Percentiles rank a stretch among this genome's conserved stretches.
These are phyloP conservation scores for Colletotrichum cordylinicola DNA, from an alignment of 2,329 filamentous ascomycete genomes.

Conservation along the genomic window DNA sequence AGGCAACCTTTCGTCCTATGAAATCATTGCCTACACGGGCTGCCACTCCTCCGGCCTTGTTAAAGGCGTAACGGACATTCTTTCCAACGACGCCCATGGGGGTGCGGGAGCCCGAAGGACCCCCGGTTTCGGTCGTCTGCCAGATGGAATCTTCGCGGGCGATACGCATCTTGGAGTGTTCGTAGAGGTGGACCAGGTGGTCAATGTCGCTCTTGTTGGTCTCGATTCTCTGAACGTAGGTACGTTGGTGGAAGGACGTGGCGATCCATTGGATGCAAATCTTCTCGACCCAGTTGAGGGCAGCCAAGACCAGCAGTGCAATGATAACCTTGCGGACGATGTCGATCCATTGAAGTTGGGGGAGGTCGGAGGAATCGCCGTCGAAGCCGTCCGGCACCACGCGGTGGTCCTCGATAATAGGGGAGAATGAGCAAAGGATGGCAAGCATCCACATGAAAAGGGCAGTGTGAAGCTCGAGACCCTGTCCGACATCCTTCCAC, in stretches of 20 bases:
- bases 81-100: slow-evolving; percentile 76
- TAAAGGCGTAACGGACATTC: slow-evolving; percentile 77
- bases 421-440: slow-evolving; percentile 83
- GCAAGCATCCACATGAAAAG: slow-evolving; percentile 93
- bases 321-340: slow-evolving; percentile 87
- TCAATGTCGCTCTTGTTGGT: slow-evolving; percentile 90
- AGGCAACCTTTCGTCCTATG: slow-evolving; percentile 75
- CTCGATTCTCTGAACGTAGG: slow-evolving; percentile 89
- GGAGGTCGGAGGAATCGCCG: slow-evolving; percentile 51
- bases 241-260: slow-evolving; percentile 88
- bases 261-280: slow-evolving; percentile 95
- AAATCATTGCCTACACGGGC: slow-evolving; percentile 90
- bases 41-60: slow-evolving; percentile 84
- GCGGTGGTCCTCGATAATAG: slow-evolving; percentile 73
- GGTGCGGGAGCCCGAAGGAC: slow-evolving; percentile 69
- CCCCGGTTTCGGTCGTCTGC: slow-evolving; percentile 40
- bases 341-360: slow-evolving; percentile 68
- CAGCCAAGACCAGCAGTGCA: slow-evolving; percentile 78
- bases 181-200: slow-evolving; percentile 59
- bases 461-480: slow-evolving; percentile 84
- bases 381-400: slow-evolving; percentile 36
- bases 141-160: slow-evolving; percentile 57
- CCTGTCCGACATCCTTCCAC: slow-evolving; percentile 87
- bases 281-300: slow-evolving; percentile 88
- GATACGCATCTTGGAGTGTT: slow-evolving; percentile 80